Conservation (phyloP, 2,329 filamentous ascomycete genomes). For the Diaporthe vaccinii region DNA sequence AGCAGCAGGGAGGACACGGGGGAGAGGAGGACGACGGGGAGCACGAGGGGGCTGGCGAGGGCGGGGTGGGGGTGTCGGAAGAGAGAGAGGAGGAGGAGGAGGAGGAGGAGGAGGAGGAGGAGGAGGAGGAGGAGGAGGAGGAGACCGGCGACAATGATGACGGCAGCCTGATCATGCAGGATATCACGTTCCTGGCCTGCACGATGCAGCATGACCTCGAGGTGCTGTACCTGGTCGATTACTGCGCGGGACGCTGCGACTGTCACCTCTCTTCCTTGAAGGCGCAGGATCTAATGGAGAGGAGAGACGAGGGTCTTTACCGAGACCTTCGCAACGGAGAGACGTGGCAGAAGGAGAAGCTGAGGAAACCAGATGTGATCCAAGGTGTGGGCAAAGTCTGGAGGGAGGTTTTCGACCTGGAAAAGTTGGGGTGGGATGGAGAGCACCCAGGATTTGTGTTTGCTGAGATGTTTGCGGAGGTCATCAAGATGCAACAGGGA, state of each 20-base stretch:
- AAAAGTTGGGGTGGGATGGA: constrained; percentile 49
- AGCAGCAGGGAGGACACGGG: background rate
- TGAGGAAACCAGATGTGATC: constrained; percentile 48
- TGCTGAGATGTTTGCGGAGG: constrained; percentile 47
- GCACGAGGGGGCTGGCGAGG: background rate
- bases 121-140: background rate
- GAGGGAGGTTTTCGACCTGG: constrained; percentile 51
- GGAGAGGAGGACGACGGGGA: background rate
- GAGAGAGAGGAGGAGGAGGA: background rate
- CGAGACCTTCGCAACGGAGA: constrained; percentile 42
- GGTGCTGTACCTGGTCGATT: constrained; percentile 42
- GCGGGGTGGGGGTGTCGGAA: background rate
- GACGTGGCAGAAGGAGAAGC: constrained; percentile 36
- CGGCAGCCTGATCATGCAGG: constrained; percentile 34
- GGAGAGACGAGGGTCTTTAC: constrained; percentile 44
- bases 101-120: background rate
- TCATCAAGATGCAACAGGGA: constrained; percentile 50
- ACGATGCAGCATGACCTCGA: constrained; percentile 42
- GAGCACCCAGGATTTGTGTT: constrained; percentile 50
- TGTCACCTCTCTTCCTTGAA: background rate
- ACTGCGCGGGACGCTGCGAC: constrained; percentile 30
- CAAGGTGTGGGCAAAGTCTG: constrained; percentile 49
- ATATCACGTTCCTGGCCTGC: constrained; percentile 41
- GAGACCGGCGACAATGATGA: background rate
- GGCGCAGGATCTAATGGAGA: constrained; percentile 40